Evolutionary conservation across 805 yeast genomes (phyloP).

Genomic region (Candida vaughaniae): DNA sequence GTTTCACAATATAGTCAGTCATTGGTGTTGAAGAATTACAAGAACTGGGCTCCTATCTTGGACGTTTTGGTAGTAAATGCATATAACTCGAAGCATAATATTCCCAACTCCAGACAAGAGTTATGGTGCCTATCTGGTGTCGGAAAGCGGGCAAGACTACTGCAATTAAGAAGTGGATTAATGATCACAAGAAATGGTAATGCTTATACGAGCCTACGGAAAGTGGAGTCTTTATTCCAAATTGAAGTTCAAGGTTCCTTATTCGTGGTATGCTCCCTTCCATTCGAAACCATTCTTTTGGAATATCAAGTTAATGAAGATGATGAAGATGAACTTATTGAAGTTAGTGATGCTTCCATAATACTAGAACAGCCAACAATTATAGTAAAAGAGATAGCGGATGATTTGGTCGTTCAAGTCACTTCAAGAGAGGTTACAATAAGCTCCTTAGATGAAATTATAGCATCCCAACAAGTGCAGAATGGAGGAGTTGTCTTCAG

Average conservation of each 20-base stretch:
- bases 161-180: slow-evolving; percentile 35
- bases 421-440: slow-evolving; percentile 15
- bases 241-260: slow-evolving; percentile 17
- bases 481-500: slow-evolving; percentile 1
- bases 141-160: slow-evolving; percentile 32
- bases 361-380: slow-evolving; percentile 18
- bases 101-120: slow-evolving; percentile 30
- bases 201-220: slow-evolving; percentile 29
- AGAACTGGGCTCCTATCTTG: slow-evolving; percentile 49
- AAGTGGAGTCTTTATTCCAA: slow-evolving; percentile 21
- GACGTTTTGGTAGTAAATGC: slow-evolving; percentile 39
- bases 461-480: neutral
- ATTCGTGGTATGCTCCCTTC: slow-evolving; percentile 34
- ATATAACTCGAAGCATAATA: slow-evolving; percentile 16
- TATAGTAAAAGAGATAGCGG: slow-evolving; percentile 11
- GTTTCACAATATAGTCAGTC: slow-evolving; percentile 20
- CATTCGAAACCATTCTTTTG: slow-evolving; percentile 37
- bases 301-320: slow-evolving; percentile 23
- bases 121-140: slow-evolving; percentile 43
- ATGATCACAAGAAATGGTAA: slow-evolving; percentile 23
- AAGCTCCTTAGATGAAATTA: slow-evolving; percentile 8
- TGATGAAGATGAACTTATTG: slow-evolving; percentile 21
- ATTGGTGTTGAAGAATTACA: slow-evolving; percentile 27
- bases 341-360: slow-evolving; percentile 20
- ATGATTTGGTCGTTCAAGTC: slow-evolving; percentile 25